A percentile compares a stretch with the other conserved stretches of the same genome.
These are phyloP conservation scores for Sindora glabra DNA, from an alignment of 306 rosid genomes.

Conservation along the genomic window DNA sequence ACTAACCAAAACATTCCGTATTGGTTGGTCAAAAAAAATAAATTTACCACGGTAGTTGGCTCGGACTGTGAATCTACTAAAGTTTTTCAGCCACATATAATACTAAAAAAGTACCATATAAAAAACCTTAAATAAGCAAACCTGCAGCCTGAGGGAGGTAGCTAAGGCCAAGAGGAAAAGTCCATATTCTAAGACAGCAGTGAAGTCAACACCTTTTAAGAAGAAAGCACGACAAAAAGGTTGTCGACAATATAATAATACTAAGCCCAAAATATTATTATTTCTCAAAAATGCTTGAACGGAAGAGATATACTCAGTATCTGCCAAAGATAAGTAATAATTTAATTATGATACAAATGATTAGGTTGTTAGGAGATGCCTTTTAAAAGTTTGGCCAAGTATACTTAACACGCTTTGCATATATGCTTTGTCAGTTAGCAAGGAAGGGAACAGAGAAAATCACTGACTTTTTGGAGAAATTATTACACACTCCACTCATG, in stretches of 20 bases:
- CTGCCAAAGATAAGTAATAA: not conserved
- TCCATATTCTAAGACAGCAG: conserved; percentile 17
- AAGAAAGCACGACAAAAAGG: conserved; percentile 4
- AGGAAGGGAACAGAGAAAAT: not conserved
- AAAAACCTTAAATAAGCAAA: not conserved
- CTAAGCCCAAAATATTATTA: not conserved
- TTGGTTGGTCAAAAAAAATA: not conserved
- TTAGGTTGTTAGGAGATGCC: conserved; percentile 40
- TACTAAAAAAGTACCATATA: not conserved
- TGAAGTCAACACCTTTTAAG: conserved; percentile 36
- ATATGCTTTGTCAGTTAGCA: conserved; percentile 1
- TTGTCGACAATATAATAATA: conserved; percentile 1
- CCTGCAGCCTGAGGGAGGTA: not conserved
- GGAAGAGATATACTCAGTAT: not conserved
- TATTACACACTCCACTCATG: no score
- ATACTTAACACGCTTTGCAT: conserved; percentile 11
- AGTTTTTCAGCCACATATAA: not conserved
- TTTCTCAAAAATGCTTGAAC: not conserved
- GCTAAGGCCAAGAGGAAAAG: conserved; percentile 1
- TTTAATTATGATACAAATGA: conserved; percentile 18
- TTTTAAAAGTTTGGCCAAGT: not conserved
- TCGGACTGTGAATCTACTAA: not conserved
- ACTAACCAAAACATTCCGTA: not conserved
- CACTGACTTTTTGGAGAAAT: conserved; percentile 10
- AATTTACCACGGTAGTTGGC: not conserved